These are phyloP conservation scores for Saturnispora besseyi DNA, from an alignment of 805 yeast genomes.

Conservation along the genomic window DNA sequence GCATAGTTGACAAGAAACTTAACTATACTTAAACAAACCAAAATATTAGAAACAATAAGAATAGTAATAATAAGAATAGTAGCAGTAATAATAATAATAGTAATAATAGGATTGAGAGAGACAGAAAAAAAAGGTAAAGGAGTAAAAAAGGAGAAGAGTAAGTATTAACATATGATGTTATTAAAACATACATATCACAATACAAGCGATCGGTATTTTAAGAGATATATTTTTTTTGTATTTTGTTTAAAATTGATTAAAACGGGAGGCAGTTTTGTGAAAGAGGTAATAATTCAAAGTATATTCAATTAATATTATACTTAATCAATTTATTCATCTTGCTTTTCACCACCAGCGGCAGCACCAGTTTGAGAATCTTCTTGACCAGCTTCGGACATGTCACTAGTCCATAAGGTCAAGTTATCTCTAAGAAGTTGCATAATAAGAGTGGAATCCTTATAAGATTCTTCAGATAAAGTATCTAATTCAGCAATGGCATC, in stretches of 20 bases:
- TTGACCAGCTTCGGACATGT: conserved; percentile 75
- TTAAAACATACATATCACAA: background rate
- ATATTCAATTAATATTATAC: background rate
- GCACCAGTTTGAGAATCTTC: conserved; percentile 31
- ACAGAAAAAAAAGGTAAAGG: background rate
- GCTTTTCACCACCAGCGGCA: conserved; percentile 9
- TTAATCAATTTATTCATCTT: conserved; percentile 8
- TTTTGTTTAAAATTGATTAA: background rate
- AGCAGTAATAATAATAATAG: background rate
- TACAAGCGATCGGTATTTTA: background rate
- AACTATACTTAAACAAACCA: conserved; percentile 4
- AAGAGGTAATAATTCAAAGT: conserved; percentile 2
- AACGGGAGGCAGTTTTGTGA: background rate
- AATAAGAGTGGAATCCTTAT: conserved; percentile 96
- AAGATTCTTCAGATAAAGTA: conserved; percentile 94
- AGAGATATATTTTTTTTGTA: background rate
- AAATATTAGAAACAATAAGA: background rate
- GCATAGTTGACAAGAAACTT: background rate
- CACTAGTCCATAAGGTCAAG: conserved; percentile 96
- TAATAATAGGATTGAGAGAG: background rate
- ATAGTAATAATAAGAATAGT: background rate
- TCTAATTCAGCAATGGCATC: conserved; percentile 99
- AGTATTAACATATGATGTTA: background rate
- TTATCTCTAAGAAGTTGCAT: conserved; percentile 99
- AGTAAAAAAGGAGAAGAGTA: background rate